Base-by-base conservation (phyloP, 805 yeast species). In the Lachancea cidri region DNA sequence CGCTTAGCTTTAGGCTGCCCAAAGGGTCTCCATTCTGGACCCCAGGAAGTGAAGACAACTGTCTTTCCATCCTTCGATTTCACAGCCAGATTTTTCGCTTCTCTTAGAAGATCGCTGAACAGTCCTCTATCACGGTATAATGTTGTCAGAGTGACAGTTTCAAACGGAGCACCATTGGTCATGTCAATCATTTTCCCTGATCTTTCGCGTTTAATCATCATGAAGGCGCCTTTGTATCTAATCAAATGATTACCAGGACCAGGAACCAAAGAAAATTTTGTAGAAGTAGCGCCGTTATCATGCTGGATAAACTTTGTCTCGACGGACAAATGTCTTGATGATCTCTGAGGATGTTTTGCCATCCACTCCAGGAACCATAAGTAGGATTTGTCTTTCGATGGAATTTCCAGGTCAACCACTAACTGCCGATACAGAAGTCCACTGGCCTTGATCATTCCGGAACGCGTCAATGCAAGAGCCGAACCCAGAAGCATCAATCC, bases 21-120 rank as follows among this genome's bases (percentile, higher is more conserved):
- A 68, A 93, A 93, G 4, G 95, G 95, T 55, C 98, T 73, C 98
- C 98, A 93, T 57, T 93, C 98, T 20, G 96, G 96, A 1, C 98
- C 98, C 86, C 93, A 91, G 8, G 96, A 84, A 3, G 96, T 86
- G 62, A 77, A 93, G 4, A 93, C 67, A 5, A 93, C 98, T 0
- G 98, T 93, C 57, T 88, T 91, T 5, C 98, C 98, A 57, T 87
- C 95, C 45, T 84, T 82, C 22, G 82, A 73, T 53, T 77, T 78
- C 57, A 88, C 71, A 0, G 98, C 98, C 67, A 86, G 65, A 29
- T 70, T 65, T 54, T 89, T 86, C 3, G 98, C 98, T 54, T 93
- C 98, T 14, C 72, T 73, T 40, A 93, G 69, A 46, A 93, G 68
- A 6, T 83, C 79, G 20, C 72, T 68, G 54, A 93, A 83, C 18